Evolutionary conservation across 305 asterid genomes (phyloP).

Genomic region (Fraxinus baroniana): DNA sequence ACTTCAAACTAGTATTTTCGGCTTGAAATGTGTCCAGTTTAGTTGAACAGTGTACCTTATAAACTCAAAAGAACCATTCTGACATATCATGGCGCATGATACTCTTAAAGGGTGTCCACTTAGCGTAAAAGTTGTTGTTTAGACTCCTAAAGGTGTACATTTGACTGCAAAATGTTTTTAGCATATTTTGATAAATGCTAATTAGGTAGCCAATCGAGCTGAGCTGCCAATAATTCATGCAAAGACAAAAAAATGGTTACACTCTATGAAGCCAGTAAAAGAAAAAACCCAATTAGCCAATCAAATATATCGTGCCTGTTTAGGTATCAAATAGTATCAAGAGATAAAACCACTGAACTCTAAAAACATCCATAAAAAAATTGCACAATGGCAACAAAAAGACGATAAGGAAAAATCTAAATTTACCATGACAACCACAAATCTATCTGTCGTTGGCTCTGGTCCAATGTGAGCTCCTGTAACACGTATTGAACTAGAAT

Average conservation of each 20-base stretch:
- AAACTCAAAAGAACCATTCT: background rate
- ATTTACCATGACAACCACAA: slow-evolving; percentile 91
- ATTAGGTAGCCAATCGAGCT: background rate
- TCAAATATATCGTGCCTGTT: background rate
- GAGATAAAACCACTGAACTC: slow-evolving; percentile 14
- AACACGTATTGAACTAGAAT: background rate
- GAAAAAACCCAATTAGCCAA: background rate
- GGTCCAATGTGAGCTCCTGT: slow-evolving; percentile 98
- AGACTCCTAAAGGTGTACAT: background rate
- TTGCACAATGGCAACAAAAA: background rate
- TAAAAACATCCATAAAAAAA: background rate
- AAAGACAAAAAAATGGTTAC: background rate
- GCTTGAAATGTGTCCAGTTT: background rate
- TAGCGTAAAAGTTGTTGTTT: background rate
- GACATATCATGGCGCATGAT: background rate
- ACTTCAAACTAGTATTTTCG: background rate
- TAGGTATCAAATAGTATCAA: slow-evolving; percentile 2
- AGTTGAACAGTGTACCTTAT: background rate
- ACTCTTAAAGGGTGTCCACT: background rate
- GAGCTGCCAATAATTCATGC: background rate
- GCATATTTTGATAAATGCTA: background rate
- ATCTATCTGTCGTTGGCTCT: slow-evolving; percentile 98
- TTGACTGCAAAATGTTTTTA: background rate
- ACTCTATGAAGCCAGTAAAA: background rate
- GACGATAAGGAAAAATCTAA: background rate